Evolutionary conservation across 116 monocot species (phyloP).

Genomic region (Papilionanthe hybrid): DNA sequence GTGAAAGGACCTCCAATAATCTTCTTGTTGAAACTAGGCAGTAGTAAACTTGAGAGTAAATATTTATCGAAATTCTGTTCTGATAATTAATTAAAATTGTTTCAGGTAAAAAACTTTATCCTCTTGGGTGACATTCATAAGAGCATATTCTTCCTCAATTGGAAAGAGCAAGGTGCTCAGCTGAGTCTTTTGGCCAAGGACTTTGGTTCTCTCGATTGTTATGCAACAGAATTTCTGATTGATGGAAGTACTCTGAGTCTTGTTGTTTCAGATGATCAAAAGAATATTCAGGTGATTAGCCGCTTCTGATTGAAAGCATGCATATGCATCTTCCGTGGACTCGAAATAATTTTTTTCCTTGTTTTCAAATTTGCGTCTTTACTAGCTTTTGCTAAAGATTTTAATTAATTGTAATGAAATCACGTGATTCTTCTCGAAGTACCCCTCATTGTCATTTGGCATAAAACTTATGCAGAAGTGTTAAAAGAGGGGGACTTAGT

Average conservation of each 20-base stretch:
- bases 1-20: neutral
- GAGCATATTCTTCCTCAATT: conserved; percentile 93
- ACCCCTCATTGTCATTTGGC: neutral
- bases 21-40: neutral
- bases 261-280: conserved; percentile 89
- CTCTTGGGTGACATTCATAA: conserved; percentile 94
- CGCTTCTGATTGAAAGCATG: conserved; percentile 2
- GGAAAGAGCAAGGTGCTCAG: conserved; percentile 98
- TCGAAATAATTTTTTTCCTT: neutral
- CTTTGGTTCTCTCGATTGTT: conserved; percentile 96
- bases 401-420: neutral
- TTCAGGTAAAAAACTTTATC: conserved; percentile 94
- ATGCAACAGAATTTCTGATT: conserved; percentile 94
- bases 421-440: neutral
- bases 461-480: neutral
- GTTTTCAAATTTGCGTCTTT: neutral
- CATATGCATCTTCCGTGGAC: neutral
- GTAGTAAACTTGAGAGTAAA: neutral
- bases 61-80: neutral
- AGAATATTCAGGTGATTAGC: conserved; percentile 77
- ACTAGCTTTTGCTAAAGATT: neutral
- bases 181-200: conserved; percentile 91
- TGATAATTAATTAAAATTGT: conserved; percentile 7
- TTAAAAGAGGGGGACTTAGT: neutral
- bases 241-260: conserved; percentile 94